These are phyloP conservation scores for Leishmania amazonensis DNA, from an alignment of 208 protist genomes.

Conservation along the genomic window DNA sequence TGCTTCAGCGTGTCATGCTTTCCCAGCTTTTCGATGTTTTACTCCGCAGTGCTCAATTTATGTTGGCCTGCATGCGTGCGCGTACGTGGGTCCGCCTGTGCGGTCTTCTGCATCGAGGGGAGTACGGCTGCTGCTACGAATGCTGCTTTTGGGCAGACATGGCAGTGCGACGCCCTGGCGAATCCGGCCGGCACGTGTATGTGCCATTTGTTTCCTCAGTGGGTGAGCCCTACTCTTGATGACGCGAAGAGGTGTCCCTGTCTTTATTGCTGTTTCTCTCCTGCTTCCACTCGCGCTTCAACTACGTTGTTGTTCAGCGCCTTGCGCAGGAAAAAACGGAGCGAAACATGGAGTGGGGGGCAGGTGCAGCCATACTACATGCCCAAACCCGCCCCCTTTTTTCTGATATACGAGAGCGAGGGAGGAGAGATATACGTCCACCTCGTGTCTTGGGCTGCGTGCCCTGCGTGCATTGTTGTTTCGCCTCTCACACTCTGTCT, in stretches of 20 bases:
- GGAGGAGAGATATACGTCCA: background rate
- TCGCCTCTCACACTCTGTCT: background rate
- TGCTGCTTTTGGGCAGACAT: background rate
- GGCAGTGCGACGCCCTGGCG: background rate
- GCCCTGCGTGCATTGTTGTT: background rate
- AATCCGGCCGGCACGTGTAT: background rate
- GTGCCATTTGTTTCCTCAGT: background rate
- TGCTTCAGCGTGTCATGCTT: background rate
- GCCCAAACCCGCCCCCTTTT: background rate
- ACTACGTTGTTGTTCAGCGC: background rate
- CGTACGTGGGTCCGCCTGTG: slow-evolving; percentile 15
- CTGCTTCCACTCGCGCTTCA: background rate
- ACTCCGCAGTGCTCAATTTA: background rate
- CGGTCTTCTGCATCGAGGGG: slow-evolving; percentile 2
- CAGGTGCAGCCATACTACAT: background rate
- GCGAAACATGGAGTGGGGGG: background rate
- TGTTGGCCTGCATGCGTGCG: background rate
- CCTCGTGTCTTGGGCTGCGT: background rate
- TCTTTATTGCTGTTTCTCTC: background rate
- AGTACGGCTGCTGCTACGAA: background rate
- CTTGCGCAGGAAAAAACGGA: background rate
- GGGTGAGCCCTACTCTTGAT: background rate
- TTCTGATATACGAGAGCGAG: background rate
- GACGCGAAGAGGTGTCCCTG: background rate
- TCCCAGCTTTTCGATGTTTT: background rate